Percentiles rank a stretch among this genome's conserved stretches.
Evolutionary conservation across 805 yeast genomes (phyloP).

Genomic region (Blastobotrys robertii): DNA sequence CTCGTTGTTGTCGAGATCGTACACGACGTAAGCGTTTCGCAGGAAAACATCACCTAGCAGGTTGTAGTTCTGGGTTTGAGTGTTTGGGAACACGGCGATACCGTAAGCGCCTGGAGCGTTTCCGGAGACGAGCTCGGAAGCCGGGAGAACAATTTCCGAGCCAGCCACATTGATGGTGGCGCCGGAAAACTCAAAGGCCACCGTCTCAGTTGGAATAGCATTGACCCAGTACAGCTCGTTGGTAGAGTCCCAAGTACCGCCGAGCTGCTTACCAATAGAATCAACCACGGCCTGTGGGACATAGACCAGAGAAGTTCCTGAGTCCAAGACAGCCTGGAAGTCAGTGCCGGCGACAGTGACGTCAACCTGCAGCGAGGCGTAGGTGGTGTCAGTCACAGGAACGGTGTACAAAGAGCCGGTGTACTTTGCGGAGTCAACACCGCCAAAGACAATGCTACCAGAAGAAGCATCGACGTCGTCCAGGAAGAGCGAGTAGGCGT

Average conservation of each 20-base stretch:
- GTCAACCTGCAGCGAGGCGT: slow-evolving; percentile 7
- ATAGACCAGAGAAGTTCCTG: slow-evolving; percentile 12
- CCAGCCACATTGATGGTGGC: slow-evolving; percentile 16
- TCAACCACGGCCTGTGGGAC: slow-evolving; percentile 3
- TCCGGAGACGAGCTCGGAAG: slow-evolving; percentile 10
- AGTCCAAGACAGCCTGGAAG: slow-evolving; percentile 10
- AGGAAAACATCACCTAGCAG: slow-evolving; percentile 53
- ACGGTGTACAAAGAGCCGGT: slow-evolving; percentile 32
- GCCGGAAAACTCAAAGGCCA: slow-evolving; percentile 14
- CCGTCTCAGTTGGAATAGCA: background rate
- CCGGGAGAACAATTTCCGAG: slow-evolving; percentile 14
- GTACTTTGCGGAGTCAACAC: slow-evolving; percentile 34
- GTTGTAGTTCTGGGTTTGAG: background rate
- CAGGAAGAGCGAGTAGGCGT: slow-evolving; percentile 54
- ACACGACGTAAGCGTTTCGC: slow-evolving; percentile 54
- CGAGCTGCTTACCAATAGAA: background rate
- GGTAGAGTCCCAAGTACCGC: background rate
- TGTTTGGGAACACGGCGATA: background rate
- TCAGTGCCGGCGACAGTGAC: slow-evolving; percentile 8
- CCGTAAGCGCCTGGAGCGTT: slow-evolving; percentile 1
- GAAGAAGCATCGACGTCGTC: slow-evolving; percentile 27
- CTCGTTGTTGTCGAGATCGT: slow-evolving; percentile 45
- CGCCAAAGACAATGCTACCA: slow-evolving; percentile 36
- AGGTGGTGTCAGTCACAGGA: slow-evolving; percentile 30
- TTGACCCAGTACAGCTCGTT: background rate